Base-by-base conservation (phyloP, 116 monocot species). In the Phalaenopsis hybrid region DNA sequence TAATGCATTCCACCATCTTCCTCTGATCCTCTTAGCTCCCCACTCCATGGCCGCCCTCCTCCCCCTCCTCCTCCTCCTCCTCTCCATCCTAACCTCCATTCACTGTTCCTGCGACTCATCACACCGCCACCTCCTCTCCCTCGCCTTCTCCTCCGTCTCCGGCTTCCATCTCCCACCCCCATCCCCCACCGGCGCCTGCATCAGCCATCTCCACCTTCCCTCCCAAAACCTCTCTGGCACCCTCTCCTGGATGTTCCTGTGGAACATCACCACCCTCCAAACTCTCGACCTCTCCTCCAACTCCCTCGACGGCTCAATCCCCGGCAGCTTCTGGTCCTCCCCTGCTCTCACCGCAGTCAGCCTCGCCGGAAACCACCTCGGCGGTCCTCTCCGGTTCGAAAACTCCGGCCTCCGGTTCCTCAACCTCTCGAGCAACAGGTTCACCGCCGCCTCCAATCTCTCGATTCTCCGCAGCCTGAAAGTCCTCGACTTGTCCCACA, bases 271-370 rank as follows among this genome's bases (percentile, higher is more conserved):
- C n/a, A 63, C 79, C 8, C 94, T 96, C 33, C 76, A 37, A n/a
- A 46, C 55, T 45, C 48, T 96, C 84, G 92, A 96, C 85, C 90
- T 94, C 74, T 96, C 92, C 58, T 70, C 80, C 74, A 94, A 94
- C 88, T 48, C 85, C 34, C 88, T 94, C n/a, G 55, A 82, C 15
- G 94, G 94, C 49, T 88, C 89, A n/a, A 81, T 94, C 80, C 91
- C 96, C 15, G 82, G 86, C 6, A 8, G 77, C 23, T 90, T 96
- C 86, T 96, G 88, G 91, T 83, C 87, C 69, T 23, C 86, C 63
- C 81, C 89, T 8, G 51, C 82, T 48, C 91, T 96, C 81, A 31
- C 61, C 34, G 63, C 77, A 16, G 80, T 96, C 79, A 85, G 94
- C 77, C 88, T 96, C 77, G 74, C 96, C 55, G 43, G 20, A 33